phyloP scores from a whole-genome alignment of 768 basidiomycete species.

The Mycena alexandri region DNA sequence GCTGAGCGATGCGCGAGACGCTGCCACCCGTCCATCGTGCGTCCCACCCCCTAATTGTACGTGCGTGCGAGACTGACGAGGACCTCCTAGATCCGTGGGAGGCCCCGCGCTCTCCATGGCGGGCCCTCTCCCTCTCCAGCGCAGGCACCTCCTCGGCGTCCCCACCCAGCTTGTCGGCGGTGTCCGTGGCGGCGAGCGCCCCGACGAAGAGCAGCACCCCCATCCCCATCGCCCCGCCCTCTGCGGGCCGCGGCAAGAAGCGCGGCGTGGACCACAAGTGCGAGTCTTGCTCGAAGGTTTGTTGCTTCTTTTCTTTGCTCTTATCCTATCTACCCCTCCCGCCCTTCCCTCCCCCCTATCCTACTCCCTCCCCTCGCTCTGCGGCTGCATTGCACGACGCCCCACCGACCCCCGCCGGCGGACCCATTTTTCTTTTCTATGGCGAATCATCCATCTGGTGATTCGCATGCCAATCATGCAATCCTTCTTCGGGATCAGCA shows the following conservation, averaged over 20 bases:
- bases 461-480: slow-evolving; percentile 26
- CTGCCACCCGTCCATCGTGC: slow-evolving; percentile 80
- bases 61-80: no score
- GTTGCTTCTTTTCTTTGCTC: slow-evolving; percentile 35
- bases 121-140: slow-evolving; percentile 35
- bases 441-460: neutral
- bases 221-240: slow-evolving; percentile 52
- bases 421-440: neutral
- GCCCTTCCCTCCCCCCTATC: neutral
- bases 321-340: neutral
- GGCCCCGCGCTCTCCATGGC: slow-evolving; percentile 35
- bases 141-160: slow-evolving; percentile 39
- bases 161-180: neutral
- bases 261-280: slow-evolving; percentile 90
- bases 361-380: neutral
- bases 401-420: neutral
- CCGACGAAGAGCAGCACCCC: slow-evolving; percentile 47
- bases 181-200: slow-evolving; percentile 33
- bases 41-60: no score
- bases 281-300: slow-evolving; percentile 94
- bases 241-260: slow-evolving; percentile 64
- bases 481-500: neutral
- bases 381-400: no score
- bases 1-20: slow-evolving; percentile 84
- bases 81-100: slow-evolving; percentile 25